These are phyloP conservation scores for Serpula lacrymans DNA, from an alignment of 768 basidiomycete species.

Conservation along the genomic window DNA sequence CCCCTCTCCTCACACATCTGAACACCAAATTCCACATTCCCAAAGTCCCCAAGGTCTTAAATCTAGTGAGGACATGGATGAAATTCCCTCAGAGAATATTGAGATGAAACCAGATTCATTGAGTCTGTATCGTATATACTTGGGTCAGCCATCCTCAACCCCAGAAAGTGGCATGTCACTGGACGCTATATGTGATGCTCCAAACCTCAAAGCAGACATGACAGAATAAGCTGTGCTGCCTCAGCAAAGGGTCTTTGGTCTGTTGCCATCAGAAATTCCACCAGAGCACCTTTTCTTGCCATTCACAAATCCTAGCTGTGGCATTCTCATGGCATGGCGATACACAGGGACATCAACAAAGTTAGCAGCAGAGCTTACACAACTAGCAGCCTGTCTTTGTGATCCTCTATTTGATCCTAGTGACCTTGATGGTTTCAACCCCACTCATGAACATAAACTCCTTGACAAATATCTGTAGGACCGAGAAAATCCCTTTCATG, in stretches of 20 bases:
- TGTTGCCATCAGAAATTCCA: background rate
- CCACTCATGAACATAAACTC: constrained; percentile 11
- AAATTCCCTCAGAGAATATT: background rate
- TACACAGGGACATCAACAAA: constrained; percentile 12
- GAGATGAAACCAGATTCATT: constrained; percentile 15
- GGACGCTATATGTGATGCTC: constrained; percentile 13
- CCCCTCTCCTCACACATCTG: too few species aligned
- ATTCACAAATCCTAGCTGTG: constrained; percentile 14
- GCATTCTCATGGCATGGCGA: background rate
- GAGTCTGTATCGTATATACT: constrained; percentile 20
- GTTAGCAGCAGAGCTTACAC: constrained; percentile 20
- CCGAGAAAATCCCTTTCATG: constrained; percentile 11
- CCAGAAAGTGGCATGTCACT: constrained; percentile 15
- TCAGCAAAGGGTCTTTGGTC: background rate
- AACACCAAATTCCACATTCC: background rate
- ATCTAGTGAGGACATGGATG: background rate
- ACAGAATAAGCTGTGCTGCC: background rate
- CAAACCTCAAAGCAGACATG: background rate
- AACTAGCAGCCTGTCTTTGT: constrained; percentile 13
- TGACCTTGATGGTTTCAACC: constrained; percentile 21
- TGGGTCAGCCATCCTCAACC: constrained; percentile 10
- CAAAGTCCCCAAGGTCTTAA: background rate
- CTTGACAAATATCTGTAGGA: constrained; percentile 10
- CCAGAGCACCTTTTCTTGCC: constrained; percentile 3
- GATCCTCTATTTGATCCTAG: constrained; percentile 5